phyloP scores from a whole-genome alignment of 2,329 filamentous ascomycete genomes.

The Paracoccidioides brasiliensis region DNA sequence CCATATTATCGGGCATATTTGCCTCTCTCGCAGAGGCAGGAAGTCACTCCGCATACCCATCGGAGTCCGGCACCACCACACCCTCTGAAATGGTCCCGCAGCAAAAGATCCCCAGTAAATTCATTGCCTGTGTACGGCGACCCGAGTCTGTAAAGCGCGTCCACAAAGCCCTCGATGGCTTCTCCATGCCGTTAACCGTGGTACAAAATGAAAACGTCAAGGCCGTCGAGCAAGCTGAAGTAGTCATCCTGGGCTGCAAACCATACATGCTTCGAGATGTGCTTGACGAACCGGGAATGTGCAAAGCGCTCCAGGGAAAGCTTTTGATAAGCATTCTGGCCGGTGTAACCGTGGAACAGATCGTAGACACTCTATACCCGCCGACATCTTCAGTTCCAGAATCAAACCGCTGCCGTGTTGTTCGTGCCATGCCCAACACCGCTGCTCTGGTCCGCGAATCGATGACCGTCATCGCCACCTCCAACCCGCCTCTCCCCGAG shows the following conservation, averaged over 20 bases:
- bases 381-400: conserved; percentile 31
- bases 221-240: conserved; percentile 54
- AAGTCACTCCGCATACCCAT: conserved; percentile 18
- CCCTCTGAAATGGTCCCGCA: conserved; percentile 32
- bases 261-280: conserved; percentile 60
- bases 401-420: conserved; percentile 38
- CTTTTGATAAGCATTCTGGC: conserved; percentile 71
- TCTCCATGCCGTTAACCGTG: conserved; percentile 50
- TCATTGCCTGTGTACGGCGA: conserved; percentile 69
- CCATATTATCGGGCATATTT: conserved; percentile 70
- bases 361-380: conserved; percentile 52
- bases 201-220: conserved; percentile 59
- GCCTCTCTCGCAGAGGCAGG: conserved; percentile 49
- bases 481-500: conserved; percentile 33
- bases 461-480: conserved; percentile 65
- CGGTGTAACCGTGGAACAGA: conserved; percentile 57
- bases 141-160: conserved; percentile 57
- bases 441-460: conserved; percentile 64
- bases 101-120: conserved; percentile 52
- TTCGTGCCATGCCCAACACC: conserved; percentile 77
- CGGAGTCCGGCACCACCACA: conserved; percentile 28
- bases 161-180: conserved; percentile 49
- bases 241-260: conserved; percentile 70
- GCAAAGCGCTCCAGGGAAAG: conserved; percentile 62
- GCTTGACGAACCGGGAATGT: conserved; percentile 54